A percentile compares a stretch with the other conserved stretches of the same genome.
Conservation (phyloP, 805 yeast species). For the Spathaspora passalidarum region DNA sequence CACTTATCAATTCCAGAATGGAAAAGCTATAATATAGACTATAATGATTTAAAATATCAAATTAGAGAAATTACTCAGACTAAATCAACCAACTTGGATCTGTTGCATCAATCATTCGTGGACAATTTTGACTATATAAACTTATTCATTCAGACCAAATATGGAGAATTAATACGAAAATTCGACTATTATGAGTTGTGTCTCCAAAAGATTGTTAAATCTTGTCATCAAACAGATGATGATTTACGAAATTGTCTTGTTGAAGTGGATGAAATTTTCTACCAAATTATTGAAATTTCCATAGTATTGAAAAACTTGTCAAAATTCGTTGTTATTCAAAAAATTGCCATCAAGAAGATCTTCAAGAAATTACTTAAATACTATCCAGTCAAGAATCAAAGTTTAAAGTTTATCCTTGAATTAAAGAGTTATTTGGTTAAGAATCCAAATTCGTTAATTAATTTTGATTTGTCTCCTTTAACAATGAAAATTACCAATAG, state of each 20-base stretch:
- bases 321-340: constrained; percentile 70
- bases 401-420: constrained; percentile 19
- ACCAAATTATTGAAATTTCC: constrained; percentile 40
- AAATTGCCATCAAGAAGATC: constrained; percentile 68
- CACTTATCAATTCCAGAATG: constrained; percentile 84
- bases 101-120: constrained; percentile 36
- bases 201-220: constrained; percentile 6
- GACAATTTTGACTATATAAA: constrained; percentile 61
- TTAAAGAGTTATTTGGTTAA: constrained; percentile 33
- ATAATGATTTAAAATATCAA: constrained; percentile 67
- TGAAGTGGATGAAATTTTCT: constrained; percentile 26
- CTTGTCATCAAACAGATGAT: not conserved
- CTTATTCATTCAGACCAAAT: constrained; percentile 63
- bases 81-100: constrained; percentile 24
- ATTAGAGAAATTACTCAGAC: constrained; percentile 55
- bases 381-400: constrained; percentile 23
- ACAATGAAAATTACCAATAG: constrained; percentile 54
- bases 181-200: constrained; percentile 27
- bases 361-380: constrained; percentile 65
- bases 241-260: constrained; percentile 6
- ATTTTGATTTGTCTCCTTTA: constrained; percentile 56
- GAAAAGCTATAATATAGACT: constrained; percentile 80
- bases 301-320: constrained; percentile 58
- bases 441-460: constrained; percentile 55
- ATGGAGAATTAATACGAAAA: constrained; percentile 60